Evolutionary conservation across 805 yeast species (phyloP).

Genomic region (Saturnispora sanitii): DNA sequence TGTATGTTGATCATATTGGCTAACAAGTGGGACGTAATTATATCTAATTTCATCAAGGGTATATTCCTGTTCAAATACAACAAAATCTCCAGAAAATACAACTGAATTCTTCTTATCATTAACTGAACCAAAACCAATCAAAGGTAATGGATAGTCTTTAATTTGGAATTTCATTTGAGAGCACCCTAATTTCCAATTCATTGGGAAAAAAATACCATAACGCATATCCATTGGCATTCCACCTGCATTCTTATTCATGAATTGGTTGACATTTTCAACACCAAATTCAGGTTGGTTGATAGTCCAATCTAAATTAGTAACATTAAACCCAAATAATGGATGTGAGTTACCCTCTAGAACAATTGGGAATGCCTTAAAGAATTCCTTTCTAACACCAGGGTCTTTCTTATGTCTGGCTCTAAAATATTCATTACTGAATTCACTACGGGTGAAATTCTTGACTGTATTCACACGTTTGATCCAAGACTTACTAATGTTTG

Average conservation of each 20-base stretch:
- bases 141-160: constrained; percentile 49
- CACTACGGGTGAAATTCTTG: not conserved
- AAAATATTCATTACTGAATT: not conserved
- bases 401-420: constrained; percentile 14
- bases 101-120: constrained; percentile 27
- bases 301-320: constrained; percentile 19
- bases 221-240: constrained; percentile 42
- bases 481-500: constrained; percentile 27
- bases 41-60: constrained; percentile 35
- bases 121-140: constrained; percentile 44
- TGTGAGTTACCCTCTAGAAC: constrained; percentile 30
- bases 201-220: constrained; percentile 48
- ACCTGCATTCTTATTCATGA: constrained; percentile 33
- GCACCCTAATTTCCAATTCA: constrained; percentile 36
- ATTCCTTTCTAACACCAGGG: constrained; percentile 20
- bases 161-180: constrained; percentile 35
- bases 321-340: constrained; percentile 40
- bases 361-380: constrained; percentile 23
- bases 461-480: constrained; percentile 18
- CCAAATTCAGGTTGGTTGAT: constrained; percentile 47
- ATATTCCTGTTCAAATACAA: constrained; percentile 50
- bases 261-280: constrained; percentile 35
- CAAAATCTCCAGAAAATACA: constrained; percentile 37
- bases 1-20: constrained; percentile 22
- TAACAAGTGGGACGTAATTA: constrained; percentile 43